Evolutionary conservation across 768 basidiomycete species (phyloP).

Genomic region (Mycena rebaudengoi): DNA sequence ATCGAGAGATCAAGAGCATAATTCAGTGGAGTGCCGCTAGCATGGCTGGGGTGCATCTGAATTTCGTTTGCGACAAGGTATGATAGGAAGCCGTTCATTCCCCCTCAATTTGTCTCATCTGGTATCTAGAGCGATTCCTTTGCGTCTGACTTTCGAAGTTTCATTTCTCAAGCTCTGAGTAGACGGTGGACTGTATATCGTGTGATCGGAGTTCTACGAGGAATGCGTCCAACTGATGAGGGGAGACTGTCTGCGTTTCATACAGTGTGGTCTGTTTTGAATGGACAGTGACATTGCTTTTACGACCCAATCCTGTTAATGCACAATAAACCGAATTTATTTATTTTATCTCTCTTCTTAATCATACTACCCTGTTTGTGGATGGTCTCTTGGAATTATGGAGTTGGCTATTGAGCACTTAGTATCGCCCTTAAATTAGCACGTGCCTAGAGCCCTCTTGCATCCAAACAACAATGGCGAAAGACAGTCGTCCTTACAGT

Average conservation of each 20-base stretch:
- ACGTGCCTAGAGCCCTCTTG: neutral
- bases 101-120: too few species aligned
- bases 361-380: too few species aligned
- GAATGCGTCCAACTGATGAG: neutral
- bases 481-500: conserved; percentile 9
- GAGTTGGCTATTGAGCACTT: neutral
- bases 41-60: too few species aligned
- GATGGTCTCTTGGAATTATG: neutral
- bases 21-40: too few species aligned
- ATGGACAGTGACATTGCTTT: neutral
- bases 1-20: too few species aligned
- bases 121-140: too few species aligned
- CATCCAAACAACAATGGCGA: conserved; percentile 3
- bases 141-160: neutral
- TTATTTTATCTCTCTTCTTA: neutral
- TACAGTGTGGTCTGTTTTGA: neutral
- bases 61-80: too few species aligned
- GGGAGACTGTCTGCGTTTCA: neutral
- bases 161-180: neutral
- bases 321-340: neutral
- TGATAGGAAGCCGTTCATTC: too few species aligned
- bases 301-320: neutral
- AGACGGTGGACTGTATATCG: neutral
- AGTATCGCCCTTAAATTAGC: neutral
- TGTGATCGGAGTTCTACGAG: neutral